These are phyloP conservation scores for Phytophthora sojae DNA, from an alignment of 352 stramenopile genomes.

Conservation along the genomic window DNA sequence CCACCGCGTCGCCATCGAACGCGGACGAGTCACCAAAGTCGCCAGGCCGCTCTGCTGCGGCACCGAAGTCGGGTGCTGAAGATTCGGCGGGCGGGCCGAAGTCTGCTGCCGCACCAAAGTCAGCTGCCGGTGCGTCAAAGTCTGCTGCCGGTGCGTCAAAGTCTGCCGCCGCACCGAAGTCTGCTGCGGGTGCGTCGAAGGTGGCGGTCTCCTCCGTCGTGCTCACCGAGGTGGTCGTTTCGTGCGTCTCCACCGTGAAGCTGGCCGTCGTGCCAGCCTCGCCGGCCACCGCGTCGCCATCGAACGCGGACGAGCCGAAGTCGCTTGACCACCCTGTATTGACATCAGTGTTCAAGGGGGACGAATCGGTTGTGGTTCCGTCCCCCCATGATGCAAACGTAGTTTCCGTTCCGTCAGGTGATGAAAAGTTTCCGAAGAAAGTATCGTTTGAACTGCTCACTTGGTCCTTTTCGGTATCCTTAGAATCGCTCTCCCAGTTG, in stretches of 20 bases:
- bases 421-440: constrained; percentile 12
- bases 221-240: not conserved
- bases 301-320: not conserved
- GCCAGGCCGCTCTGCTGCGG: not conserved
- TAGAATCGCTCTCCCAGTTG: constrained; percentile 3
- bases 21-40: not conserved
- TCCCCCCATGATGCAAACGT: constrained; percentile 11
- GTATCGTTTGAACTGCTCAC: not conserved
- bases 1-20: not conserved
- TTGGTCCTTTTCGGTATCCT: not conserved
- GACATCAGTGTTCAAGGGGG: too few species aligned
- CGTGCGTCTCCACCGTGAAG: constrained; percentile 2
- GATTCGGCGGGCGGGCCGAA: constrained; percentile 2
- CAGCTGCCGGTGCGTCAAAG: not conserved
- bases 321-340: too few species aligned
- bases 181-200: constrained; percentile 1
- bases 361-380: not conserved
- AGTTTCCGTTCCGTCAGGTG: not conserved
- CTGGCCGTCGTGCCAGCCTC: not conserved
- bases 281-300: not conserved
- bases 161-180: not conserved
- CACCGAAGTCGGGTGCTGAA: not conserved
- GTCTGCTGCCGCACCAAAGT: constrained; percentile 9
- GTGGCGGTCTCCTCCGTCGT: constrained; percentile 1
- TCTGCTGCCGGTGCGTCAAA: not conserved